A percentile compares a stretch with the other conserved stretches of the same genome.
Evolutionary conservation across 2,329 filamentous ascomycete species (phyloP).

Genomic region (Arthrinium phaeospermum): DNA sequence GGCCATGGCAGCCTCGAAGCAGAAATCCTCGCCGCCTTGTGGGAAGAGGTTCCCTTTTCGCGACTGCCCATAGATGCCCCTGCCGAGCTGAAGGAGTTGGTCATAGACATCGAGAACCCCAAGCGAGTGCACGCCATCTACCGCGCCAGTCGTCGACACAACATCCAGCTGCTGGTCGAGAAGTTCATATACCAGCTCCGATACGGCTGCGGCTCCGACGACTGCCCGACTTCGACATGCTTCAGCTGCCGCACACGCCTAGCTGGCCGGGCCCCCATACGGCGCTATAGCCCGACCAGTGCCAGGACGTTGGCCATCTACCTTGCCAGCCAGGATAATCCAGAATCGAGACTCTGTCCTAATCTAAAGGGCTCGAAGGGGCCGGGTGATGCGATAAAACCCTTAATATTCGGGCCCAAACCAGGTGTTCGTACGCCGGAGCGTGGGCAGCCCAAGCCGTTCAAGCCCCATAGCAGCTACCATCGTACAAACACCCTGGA

Average conservation of each 20-base stretch:
- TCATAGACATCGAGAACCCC: constrained; percentile 66
- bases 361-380: constrained; percentile 49
- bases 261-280: constrained; percentile 70
- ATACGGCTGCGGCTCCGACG: constrained; percentile 73
- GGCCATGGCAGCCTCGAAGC: constrained; percentile 44
- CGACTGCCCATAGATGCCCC: constrained; percentile 66
- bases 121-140: constrained; percentile 66
- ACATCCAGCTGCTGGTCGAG: constrained; percentile 71
- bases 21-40: constrained; percentile 62
- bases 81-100: constrained; percentile 57
- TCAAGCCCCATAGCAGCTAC: background rate
- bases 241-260: constrained; percentile 77
- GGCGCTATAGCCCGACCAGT: constrained; percentile 80
- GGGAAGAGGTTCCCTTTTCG: constrained; percentile 66
- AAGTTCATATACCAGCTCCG: constrained; percentile 84
- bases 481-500: background rate
- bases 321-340: constrained; percentile 79
- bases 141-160: constrained; percentile 64
- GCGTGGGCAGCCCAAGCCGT: constrained; percentile 25
- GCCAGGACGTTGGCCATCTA: constrained; percentile 82
- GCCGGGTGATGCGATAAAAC: constrained; percentile 52
- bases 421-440: constrained; percentile 30
- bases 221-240: constrained; percentile 79
- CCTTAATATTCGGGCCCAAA: constrained; percentile 52
- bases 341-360: constrained; percentile 72